Conservation (phyloP, 768 basidiomycete genomes). For the Mycena floridula region DNA sequence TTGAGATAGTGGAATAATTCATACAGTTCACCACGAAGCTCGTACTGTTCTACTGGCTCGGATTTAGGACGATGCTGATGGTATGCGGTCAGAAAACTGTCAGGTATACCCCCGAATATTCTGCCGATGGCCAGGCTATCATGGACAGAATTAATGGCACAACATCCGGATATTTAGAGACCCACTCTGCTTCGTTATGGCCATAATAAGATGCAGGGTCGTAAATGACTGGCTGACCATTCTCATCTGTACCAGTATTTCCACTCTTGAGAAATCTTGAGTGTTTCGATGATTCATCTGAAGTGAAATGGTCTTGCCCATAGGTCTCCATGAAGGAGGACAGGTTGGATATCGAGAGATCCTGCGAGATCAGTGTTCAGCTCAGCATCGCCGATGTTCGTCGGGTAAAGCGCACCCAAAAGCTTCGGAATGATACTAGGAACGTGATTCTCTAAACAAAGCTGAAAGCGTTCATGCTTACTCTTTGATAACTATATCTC, state of each 20-base stretch:
- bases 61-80: constrained; percentile 57
- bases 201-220: constrained; percentile 79
- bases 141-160: too few relatives aligned
- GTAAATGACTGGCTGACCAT: constrained; percentile 59
- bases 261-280: constrained; percentile 45
- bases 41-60: constrained; percentile 60
- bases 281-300: background rate
- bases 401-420: constrained; percentile 31
- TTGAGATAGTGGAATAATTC: constrained; percentile 80
- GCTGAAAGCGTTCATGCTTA: too few relatives aligned
- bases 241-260: constrained; percentile 56
- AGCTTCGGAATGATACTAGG: constrained; percentile 69
- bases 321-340: constrained; percentile 72
- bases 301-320: constrained; percentile 46
- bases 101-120: constrained; percentile 73
- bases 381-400: background rate
- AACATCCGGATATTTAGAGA: too few relatives aligned
- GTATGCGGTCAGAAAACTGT: constrained; percentile 58
- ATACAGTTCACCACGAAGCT: constrained; percentile 61
- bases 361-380: constrained; percentile 19
- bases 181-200: constrained; percentile 79
- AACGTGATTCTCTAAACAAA: too few relatives aligned
- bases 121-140: constrained; percentile 67
- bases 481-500: constrained; percentile 42
- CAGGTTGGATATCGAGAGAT: constrained; percentile 52